These are phyloP conservation scores for Pseudotsuga menziesii DNA, from an alignment of 75 land plant species.

Conservation along the genomic window DNA sequence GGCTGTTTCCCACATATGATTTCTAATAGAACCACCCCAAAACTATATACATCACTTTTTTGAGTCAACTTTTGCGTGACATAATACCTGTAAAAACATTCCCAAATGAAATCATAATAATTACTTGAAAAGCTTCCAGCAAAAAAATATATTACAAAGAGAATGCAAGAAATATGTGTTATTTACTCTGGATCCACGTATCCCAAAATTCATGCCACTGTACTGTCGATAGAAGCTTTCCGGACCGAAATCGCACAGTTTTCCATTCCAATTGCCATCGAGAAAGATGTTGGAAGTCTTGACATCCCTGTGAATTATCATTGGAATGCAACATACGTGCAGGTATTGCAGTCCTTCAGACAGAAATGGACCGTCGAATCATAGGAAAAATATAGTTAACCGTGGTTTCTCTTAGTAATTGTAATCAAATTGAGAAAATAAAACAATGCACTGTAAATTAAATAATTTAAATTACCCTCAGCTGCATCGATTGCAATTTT, in stretches of 20 bases:
- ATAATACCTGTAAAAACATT: not conserved
- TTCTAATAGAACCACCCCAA: slow-evolving; percentile 15
- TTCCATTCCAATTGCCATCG: not conserved
- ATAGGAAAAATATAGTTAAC: not conserved
- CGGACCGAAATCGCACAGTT: slow-evolving; percentile 25
- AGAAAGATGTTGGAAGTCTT: not conserved
- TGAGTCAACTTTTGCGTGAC: not conserved
- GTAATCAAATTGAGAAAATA: not conserved
- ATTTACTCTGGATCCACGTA: slow-evolving; percentile 30
- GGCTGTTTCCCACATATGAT: not conserved
- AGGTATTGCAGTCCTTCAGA: slow-evolving; percentile 13
- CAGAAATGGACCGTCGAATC: no score
- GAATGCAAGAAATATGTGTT: not conserved
- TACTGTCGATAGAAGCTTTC: not conserved
- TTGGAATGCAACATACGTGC: slow-evolving; percentile 11
- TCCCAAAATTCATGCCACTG: slow-evolving; percentile 13
- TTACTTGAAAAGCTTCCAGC: no score
- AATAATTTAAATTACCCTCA: slow-evolving; percentile 10
- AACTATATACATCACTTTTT: slow-evolving; percentile 16
- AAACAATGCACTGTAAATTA: not conserved
- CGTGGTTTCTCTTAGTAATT: no score
- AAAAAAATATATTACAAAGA: no score
- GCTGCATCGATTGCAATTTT: slow-evolving; percentile 19
- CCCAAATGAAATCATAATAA: no score
- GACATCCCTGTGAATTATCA: slow-evolving; percentile 3